These are phyloP conservation scores for Mycena haematopus DNA, from an alignment of 768 basidiomycete genomes.

Conservation along the genomic window DNA sequence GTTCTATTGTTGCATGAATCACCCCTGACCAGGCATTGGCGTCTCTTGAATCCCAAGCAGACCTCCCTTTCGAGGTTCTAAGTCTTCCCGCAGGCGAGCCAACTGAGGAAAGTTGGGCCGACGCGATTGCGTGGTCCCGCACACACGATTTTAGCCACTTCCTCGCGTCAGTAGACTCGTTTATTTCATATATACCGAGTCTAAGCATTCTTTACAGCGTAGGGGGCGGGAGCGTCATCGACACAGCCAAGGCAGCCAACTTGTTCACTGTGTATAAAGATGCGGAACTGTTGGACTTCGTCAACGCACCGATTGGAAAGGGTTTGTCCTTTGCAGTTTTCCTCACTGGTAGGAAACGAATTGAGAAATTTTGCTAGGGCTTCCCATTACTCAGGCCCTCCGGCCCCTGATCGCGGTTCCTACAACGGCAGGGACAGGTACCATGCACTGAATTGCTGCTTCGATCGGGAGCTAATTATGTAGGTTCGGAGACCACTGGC, in stretches of 20 bases:
- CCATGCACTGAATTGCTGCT: neutral
- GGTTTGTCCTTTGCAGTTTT: slow-evolving; percentile 45
- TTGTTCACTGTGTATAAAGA: slow-evolving; percentile 93
- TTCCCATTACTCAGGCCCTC: slow-evolving; percentile 76
- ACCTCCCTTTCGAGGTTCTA: slow-evolving; percentile 82
- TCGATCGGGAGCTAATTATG: neutral
- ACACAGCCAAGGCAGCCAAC: slow-evolving; percentile 96
- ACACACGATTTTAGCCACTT: slow-evolving; percentile 92
- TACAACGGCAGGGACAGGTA: slow-evolving; percentile 77
- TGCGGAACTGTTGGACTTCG: slow-evolving; percentile 92
- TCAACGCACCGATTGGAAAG: slow-evolving; percentile 95
- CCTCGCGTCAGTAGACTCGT: slow-evolving; percentile 65
- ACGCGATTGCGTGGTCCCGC: slow-evolving; percentile 89
- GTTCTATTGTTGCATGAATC: neutral
- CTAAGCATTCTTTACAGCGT: slow-evolving; percentile 53
- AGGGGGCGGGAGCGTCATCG: slow-evolving; percentile 94
- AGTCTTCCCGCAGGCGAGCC: slow-evolving; percentile 88
- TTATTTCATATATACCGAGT: slow-evolving; percentile 6
- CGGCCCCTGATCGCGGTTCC: slow-evolving; percentile 86
- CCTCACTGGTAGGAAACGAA: too few relatives aligned
- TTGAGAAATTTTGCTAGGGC: slow-evolving; percentile 24
- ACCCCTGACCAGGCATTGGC: slow-evolving; percentile 63
- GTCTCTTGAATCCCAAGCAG: slow-evolving; percentile 77
- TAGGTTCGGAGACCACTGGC: slow-evolving; percentile 89
- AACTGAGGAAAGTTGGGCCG: slow-evolving; percentile 87